phyloP scores from a whole-genome alignment of 1,139 yeast genomes.

The Diutina pseudorugosa region DNA sequence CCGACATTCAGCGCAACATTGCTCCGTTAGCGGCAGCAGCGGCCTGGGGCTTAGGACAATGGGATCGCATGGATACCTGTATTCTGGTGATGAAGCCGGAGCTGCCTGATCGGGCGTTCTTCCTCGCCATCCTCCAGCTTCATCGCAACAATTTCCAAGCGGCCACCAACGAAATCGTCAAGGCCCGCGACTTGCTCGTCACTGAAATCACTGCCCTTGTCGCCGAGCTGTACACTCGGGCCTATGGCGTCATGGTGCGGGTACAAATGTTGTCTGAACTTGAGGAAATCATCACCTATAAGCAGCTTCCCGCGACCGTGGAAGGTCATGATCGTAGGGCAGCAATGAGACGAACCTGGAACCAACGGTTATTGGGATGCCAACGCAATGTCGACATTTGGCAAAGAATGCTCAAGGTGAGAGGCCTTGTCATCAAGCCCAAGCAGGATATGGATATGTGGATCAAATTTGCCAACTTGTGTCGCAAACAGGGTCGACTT shows the following conservation, averaged over 20 bases:
- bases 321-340: constrained; percentile 69
- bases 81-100: constrained; percentile 83
- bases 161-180: constrained; percentile 66
- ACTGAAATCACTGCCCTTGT: constrained; percentile 92
- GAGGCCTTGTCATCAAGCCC: constrained; percentile 89
- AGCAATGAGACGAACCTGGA: constrained; percentile 87
- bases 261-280: constrained; percentile 95
- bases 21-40: constrained; percentile 99
- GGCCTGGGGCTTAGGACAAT: constrained; percentile 96
- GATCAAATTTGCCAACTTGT: constrained; percentile 94
- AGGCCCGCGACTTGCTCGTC: constrained; percentile 80
- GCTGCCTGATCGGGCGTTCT: constrained; percentile 90
- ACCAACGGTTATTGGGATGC: constrained; percentile 80
- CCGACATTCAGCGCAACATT: constrained; percentile 69
- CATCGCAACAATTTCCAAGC: constrained; percentile 81
- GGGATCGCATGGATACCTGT: constrained; percentile 94
- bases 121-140: constrained; percentile 76
- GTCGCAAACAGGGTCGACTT: constrained; percentile 86
- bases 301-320: constrained; percentile 44
- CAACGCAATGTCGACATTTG: constrained; percentile 96
- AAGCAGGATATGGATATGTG: constrained; percentile 97
- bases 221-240: constrained; percentile 92
- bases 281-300: constrained; percentile 88
- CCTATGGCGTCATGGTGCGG: constrained; percentile 91
- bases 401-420: constrained; percentile 90